These are phyloP conservation scores for Butyriboletus loyo DNA, from an alignment of 768 basidiomycete genomes.

Conservation along the genomic window DNA sequence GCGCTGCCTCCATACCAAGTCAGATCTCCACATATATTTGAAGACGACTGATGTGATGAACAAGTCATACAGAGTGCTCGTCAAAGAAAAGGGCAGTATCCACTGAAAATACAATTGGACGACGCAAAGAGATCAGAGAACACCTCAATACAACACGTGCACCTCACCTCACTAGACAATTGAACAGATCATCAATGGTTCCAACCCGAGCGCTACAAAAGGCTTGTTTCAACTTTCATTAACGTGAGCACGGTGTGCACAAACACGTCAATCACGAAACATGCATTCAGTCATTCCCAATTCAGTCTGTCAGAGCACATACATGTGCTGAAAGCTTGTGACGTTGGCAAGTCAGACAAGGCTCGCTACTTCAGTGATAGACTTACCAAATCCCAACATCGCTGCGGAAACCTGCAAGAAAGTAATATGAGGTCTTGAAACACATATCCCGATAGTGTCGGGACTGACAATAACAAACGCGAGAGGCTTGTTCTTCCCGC, in stretches of 20 bases:
- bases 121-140: neutral
- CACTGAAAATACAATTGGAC: neutral
- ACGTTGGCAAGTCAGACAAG: neutral
- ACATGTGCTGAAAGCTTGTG: slow-evolving; percentile 7
- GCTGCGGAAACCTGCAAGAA: neutral
- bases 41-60: slow-evolving; percentile 3
- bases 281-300: neutral
- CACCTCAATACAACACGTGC: neutral
- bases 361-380: neutral
- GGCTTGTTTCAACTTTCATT: neutral
- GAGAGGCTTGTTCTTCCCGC: slow-evolving; percentile 11
- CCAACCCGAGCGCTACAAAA: neutral
- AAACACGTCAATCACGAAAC: neutral
- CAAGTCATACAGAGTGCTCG: neutral
- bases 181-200: neutral
- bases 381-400: neutral
- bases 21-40: slow-evolving; percentile 19
- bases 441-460: neutral
- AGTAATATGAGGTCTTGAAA: neutral
- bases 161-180: slow-evolving; percentile 4
- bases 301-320: neutral
- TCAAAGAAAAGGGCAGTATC: neutral
- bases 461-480: slow-evolving; percentile 10
- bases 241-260: neutral
- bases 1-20: slow-evolving; percentile 7